These are phyloP conservation scores for Skeletonema grethae DNA, from an alignment of 108 stramenopile species.

Conservation along the genomic window DNA sequence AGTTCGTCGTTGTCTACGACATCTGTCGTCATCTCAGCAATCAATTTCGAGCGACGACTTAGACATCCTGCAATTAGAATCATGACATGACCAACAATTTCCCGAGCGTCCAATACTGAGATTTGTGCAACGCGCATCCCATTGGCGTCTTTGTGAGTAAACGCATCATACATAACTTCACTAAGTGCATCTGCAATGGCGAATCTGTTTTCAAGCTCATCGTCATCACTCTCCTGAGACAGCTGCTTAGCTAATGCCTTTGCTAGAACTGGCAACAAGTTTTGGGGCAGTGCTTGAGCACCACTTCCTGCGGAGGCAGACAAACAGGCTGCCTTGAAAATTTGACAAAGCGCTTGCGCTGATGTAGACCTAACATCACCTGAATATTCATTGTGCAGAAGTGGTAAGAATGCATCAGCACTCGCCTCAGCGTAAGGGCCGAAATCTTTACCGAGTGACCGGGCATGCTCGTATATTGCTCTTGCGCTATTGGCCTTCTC, in stretches of 20 bases:
- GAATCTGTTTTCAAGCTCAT: slow-evolving; percentile 69
- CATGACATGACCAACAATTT: slow-evolving; percentile 56
- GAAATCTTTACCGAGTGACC: slow-evolving; percentile 64
- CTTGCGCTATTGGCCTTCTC: slow-evolving; percentile 72
- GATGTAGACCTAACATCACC: slow-evolving; percentile 76
- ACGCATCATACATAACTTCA: slow-evolving; percentile 66
- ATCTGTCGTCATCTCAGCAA: slow-evolving; percentile 36
- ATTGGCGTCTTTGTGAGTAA: slow-evolving; percentile 33
- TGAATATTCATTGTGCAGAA: slow-evolving; percentile 71
- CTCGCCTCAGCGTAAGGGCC: slow-evolving; percentile 59
- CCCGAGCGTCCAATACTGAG: slow-evolving; percentile 43
- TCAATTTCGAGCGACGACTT: slow-evolving; percentile 53
- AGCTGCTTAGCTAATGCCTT: slow-evolving; percentile 64
- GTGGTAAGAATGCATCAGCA: slow-evolving; percentile 60
- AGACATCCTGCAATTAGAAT: slow-evolving; percentile 63
- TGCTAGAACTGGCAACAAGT: slow-evolving; percentile 45
- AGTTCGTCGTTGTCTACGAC: slow-evolving; percentile 64
- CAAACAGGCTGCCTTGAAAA: slow-evolving; percentile 75
- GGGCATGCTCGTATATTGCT: slow-evolving; percentile 77
- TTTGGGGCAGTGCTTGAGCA: slow-evolving; percentile 36
- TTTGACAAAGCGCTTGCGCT: slow-evolving; percentile 71
- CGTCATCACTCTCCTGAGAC: slow-evolving; percentile 50
- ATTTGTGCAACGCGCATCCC: slow-evolving; percentile 49
- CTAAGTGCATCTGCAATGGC: slow-evolving; percentile 78
- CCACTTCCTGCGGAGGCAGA: slow-evolving; percentile 41